Base-by-base conservation (phyloP, 768 basidiomycete genomes). In the Termitomyces sp. region DNA sequence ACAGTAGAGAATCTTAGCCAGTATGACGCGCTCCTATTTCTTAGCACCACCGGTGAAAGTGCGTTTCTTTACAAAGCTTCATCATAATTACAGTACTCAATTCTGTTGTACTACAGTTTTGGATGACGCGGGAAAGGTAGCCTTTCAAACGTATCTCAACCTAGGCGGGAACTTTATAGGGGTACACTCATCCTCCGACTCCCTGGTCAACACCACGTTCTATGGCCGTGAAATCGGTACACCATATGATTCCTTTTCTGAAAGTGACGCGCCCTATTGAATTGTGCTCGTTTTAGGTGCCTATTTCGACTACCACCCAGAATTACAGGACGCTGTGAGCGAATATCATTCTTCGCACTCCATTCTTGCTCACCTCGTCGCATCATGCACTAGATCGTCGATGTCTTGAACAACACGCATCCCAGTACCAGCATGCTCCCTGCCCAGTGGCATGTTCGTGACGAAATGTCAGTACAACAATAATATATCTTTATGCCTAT, bases 21-120 rank as follows among this genome's bases (percentile, higher is more conserved):
- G 36, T 92, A 85, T 67, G 89, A 92, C 66, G 86, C 82, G 0
- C 63, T 93, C 32, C 65, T 92, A 63, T 92, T 93, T 70, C 71
- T 92, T 58, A 82, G 80, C 51, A 91, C 82, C 32, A 87, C 87
- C 1, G 87, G 88, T 36, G 85, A 89, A 74, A 82, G 90, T 87
- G 60, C 49, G 80, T 24, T 12, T 60, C 12, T 42, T n/a, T 33
- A 1, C 11, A 32, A 28, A 32, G 18, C 7, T 38, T 40, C 35
- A 20, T 40, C 35, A 20, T 45, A 18, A 40, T 49, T 20, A 28
- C 8, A 38, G 51, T 7, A 20, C 45, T 32, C 13, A 39, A 40
- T 2, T 39, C 18, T 11, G 22, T 38, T 28, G 20, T 24, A 16
- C 18, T 20, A 33, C 55, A 87, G 89, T 91, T 45, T 80, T 91